Base-by-base conservation (phyloP, 371 early-diverging fungal genomes). In the Mucor mucedo region DNA sequence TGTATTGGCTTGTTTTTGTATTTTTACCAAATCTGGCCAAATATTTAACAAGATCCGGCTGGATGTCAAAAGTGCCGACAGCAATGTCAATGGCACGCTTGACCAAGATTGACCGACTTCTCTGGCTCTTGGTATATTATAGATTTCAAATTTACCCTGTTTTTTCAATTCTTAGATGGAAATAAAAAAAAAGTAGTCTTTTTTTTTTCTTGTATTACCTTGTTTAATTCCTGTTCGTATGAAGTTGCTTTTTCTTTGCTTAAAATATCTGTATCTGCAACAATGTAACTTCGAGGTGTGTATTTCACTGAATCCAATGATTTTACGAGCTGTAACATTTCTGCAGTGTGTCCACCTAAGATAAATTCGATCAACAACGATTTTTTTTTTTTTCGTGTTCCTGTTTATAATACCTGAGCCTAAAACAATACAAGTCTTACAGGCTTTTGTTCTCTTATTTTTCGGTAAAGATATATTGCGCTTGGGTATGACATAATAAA, bases 281-380 rank as follows among this genome's bases (percentile, higher is more conserved):
- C 63, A 2, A 91, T 58, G 69, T 92, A 93, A 21, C 69, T 58
- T 11, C 93, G 82, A 9, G 88, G 90, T 2, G 55, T 38, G 59
- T 90, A 92, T 30, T 68, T 65, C 2, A 27, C 28, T 39, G 73
- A 39, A 30, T 86, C 78, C 1, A 93, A 52, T 1, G 72, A 72
- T 8, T 77, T 57, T 0, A 89, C 32, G n/a, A 93, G 72, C 38
- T 83, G 84, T 10, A 91, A 61, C 92, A 95, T 93, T 68, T 95
- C 95, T 4, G 84, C 82, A 1, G 93, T 91, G 60, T 92, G 93
- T 16, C 93, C 93, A 32, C 89, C 88, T 84, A 49, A 33, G 33
- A 16, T 29, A 8, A 10, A 21, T 21, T 21, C 21, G 21, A 21
- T 28, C 27, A 2, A 9, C 28, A 48, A 11, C 1, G 10, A 54